Evolutionary conservation across 345 rosid species (phyloP).

Genomic region (Pistacia integerrima): DNA sequence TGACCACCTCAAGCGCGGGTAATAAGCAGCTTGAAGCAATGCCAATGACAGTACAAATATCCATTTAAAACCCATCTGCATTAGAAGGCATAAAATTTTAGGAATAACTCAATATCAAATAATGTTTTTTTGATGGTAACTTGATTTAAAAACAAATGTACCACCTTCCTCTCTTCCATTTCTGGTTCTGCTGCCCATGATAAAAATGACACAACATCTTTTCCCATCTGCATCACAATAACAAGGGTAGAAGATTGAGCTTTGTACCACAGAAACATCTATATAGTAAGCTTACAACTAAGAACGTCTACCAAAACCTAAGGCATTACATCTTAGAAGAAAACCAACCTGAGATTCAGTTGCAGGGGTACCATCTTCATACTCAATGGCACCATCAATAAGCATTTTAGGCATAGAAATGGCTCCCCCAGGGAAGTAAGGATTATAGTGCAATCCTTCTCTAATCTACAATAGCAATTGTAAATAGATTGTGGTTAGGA

Average conservation of each 20-base stretch:
- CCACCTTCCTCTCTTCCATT: conserved; percentile 99
- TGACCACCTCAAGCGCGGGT: conserved; percentile 93
- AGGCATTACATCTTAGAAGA: neutral
- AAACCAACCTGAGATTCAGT: conserved; percentile 91
- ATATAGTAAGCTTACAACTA: neutral
- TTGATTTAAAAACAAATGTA: conserved; percentile 23
- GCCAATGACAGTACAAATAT: conserved; percentile 91
- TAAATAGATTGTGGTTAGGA: neutral
- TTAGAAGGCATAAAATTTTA: conserved; percentile 8
- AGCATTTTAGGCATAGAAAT: conserved; percentile 99
- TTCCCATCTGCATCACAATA: conserved; percentile 79
- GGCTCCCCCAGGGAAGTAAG: conserved; percentile 99
- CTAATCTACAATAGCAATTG: conserved; percentile 58
- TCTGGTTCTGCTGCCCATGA: conserved; percentile 99
- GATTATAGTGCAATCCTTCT: conserved; percentile 94
- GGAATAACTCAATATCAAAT: neutral
- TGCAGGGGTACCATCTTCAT: conserved; percentile 96
- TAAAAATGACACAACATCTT: conserved; percentile 89
- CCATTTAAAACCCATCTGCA: conserved; percentile 99
- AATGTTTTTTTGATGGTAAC: conserved; percentile 13
- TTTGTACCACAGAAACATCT: conserved; percentile 4
- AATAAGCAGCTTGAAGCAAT: conserved; percentile 93
- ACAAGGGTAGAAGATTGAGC: neutral
- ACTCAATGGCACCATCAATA: conserved; percentile 93
- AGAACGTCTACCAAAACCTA: neutral